Evolutionary conservation across 148 eudicot genomes (phyloP).

Genomic region (Diospyros lotus): DNA sequence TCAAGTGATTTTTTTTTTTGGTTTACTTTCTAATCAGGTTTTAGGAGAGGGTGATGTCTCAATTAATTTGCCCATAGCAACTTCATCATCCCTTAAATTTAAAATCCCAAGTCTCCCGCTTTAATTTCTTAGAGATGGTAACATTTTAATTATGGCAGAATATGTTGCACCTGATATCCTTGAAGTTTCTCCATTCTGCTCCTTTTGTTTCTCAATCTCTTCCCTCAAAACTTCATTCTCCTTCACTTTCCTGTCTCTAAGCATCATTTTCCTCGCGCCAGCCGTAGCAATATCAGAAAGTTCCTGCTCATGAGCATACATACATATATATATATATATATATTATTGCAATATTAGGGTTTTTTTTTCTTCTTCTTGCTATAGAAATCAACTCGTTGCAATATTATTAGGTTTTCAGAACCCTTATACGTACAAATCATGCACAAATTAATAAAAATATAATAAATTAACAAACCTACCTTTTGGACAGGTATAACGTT

Average conservation of each 20-base stretch:
- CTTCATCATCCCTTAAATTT: background rate
- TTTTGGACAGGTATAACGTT: slow-evolving; percentile 8
- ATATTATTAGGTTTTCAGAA: too few species aligned
- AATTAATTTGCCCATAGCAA: slow-evolving; percentile 2
- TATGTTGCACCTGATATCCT: slow-evolving; percentile 46
- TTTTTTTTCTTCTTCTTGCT: background rate
- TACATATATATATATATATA: background rate
- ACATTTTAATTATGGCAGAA: slow-evolving; percentile 17
- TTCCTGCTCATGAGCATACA: slow-evolving; percentile 12
- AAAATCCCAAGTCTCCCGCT: slow-evolving; percentile 20
- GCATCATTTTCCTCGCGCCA: slow-evolving; percentile 13
- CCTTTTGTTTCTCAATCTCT: slow-evolving; percentile 14
- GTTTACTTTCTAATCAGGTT: slow-evolving; percentile 28
- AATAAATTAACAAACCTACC: background rate
- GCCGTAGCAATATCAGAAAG: slow-evolving; percentile 8
- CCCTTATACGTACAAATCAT: background rate
- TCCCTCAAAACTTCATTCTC: slow-evolving; percentile 6
- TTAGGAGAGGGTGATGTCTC: slow-evolving; percentile 40
- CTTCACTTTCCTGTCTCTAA: slow-evolving; percentile 54
- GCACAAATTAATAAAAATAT: background rate
- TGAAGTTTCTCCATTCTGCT: slow-evolving; percentile 9
- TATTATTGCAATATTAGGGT: background rate
- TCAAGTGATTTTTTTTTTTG: background rate
- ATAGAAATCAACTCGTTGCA: background rate
- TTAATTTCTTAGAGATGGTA: slow-evolving; percentile 21